Evolutionary conservation across 805 yeast species (phyloP), one percentile per base, ranked within the genome.

Genomic region (Saturnispora serradocipensis): DNA sequence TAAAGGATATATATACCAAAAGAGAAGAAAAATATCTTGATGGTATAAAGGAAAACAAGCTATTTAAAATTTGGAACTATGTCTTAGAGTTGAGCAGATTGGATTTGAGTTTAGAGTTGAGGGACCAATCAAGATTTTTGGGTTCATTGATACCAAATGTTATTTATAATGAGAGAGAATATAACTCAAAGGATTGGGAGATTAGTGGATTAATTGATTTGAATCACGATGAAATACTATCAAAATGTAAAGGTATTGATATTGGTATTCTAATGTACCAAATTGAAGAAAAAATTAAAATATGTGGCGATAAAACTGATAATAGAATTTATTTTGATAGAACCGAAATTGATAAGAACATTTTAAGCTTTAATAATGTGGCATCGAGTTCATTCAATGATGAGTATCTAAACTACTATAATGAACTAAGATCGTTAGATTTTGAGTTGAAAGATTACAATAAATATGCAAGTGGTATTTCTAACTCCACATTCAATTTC

Each of bases 71-170:
- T 72, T 88, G 83, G 63, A 73, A 77, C 22, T 74, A 81, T 58
- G 76, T 78, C 1, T 65, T 88, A 42, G 78, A 81, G 20, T 69
- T 88, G 46, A 78, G 86, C 11, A 80, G 82, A 56, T 86, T 82
- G 63, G 99, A 93, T 64, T 72, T 75, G 6, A 76, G 79, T 3
- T 80, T 80, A 58, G 96, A 88, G 61, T 77, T 87, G 1, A 75
- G 98, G 54, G 98, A 93, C 62, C 74, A 91, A 53, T 88, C 96
- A 0, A 74, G 99, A 58, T 74, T 84, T 69, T 71, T 88, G 28
- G 70, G 78, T 24, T 76, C 88, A 0, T 68, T 91, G 3, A 70
- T 88, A 46, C 74, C 77, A 30, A 65, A 66, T 50, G 49, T 67
- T 11, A 54, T 61, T 2, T 75, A 74, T 43, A 69, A 53, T 24